phyloP scores from a whole-genome alignment of 345 rosid species.

The Eucalyptus regnans region DNA sequence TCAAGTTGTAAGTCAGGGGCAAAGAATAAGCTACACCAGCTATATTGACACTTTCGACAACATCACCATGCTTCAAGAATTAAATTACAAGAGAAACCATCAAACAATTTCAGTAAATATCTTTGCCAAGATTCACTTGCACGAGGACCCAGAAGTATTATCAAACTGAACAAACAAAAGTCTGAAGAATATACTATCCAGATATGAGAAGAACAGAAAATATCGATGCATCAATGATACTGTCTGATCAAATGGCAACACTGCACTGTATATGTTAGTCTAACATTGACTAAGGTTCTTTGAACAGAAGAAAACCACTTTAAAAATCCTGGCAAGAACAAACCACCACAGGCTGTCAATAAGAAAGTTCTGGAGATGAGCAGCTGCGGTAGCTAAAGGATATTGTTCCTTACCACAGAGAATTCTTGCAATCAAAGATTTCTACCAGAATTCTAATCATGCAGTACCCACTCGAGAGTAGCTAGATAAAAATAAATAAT shows the following conservation, averaged over 20 bases:
- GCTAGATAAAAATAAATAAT: background rate
- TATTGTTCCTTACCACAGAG: background rate
- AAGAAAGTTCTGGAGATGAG: background rate
- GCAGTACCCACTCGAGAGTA: background rate
- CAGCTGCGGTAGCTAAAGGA: background rate
- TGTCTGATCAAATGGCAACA: background rate
- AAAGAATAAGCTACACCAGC: background rate
- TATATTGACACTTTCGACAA: background rate
- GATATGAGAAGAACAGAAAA: background rate
- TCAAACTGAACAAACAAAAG: background rate
- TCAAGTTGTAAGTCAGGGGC: background rate
- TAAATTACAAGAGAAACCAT: background rate
- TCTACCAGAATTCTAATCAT: background rate
- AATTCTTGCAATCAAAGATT: background rate
- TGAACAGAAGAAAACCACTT: background rate
- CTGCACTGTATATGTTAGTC: background rate
- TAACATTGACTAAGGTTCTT: background rate
- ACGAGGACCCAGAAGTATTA: background rate
- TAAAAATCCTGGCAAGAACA: background rate
- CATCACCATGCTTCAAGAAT: background rate
- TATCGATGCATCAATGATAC: background rate
- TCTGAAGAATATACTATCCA: background rate
- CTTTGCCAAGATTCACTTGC: background rate
- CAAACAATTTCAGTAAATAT: background rate
- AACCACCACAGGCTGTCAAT: background rate